These are phyloP conservation scores for Chaetomium cochliodes DNA, from an alignment of 495 filamentous ascomycete genomes.

Conservation along the genomic window DNA sequence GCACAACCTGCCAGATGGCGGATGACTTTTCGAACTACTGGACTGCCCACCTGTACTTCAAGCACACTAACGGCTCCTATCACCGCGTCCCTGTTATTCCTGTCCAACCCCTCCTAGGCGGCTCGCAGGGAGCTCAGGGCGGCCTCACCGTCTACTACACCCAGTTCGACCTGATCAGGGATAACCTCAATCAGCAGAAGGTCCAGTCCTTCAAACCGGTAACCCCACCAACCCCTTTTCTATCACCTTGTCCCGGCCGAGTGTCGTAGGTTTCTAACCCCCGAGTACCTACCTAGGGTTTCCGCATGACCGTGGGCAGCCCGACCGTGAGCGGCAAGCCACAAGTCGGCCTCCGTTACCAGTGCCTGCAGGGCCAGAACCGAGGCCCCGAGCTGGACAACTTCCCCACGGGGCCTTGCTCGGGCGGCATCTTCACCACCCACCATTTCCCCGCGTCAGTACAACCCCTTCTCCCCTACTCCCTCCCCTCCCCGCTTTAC, in stretches of 20 bases:
- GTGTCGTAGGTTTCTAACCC: not conserved
- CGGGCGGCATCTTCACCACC: slow-evolving; percentile 48
- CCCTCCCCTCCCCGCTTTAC: not conserved
- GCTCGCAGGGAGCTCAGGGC: slow-evolving; percentile 43
- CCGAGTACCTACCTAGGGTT: slow-evolving; percentile 38
- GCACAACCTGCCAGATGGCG: slow-evolving; percentile 32
- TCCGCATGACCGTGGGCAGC: slow-evolving; percentile 53
- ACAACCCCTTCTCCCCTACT: not conserved
- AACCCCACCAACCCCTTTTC: not conserved
- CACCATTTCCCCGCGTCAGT: slow-evolving; percentile 50
- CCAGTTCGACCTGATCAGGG: slow-evolving; percentile 41
- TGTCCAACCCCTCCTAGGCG: slow-evolving; percentile 44
- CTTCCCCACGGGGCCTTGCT: slow-evolving; percentile 47
- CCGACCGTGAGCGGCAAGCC: slow-evolving; percentile 39
- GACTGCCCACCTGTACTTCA: slow-evolving; percentile 51
- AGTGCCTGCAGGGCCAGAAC: slow-evolving; percentile 42
- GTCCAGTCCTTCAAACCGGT: slow-evolving; percentile 47
- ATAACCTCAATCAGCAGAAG: slow-evolving; percentile 34
- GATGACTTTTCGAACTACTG: slow-evolving; percentile 40
- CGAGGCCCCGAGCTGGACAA: slow-evolving; percentile 40
- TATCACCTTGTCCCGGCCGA: not conserved
- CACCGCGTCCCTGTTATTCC: slow-evolving; percentile 40
- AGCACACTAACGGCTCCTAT: slow-evolving; percentile 49
- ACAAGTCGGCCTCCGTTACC: slow-evolving; percentile 45
- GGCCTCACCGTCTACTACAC: slow-evolving; percentile 50